Evolutionary conservation across 306 rosid genomes (phyloP).

Genomic region (Ormosia semicastrata): DNA sequence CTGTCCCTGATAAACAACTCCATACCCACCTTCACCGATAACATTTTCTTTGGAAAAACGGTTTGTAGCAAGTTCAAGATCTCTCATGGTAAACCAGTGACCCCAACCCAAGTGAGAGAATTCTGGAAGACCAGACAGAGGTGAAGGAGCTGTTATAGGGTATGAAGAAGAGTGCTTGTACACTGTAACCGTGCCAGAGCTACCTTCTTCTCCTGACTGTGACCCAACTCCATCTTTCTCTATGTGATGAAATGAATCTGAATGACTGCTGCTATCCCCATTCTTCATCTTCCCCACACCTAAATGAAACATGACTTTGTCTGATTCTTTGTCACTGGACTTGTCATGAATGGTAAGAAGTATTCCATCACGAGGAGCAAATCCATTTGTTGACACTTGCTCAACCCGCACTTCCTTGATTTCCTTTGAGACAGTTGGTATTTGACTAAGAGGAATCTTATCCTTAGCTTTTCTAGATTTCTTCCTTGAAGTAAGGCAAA

Average conservation of each 20-base stretch:
- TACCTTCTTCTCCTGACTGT: constrained; percentile 78
- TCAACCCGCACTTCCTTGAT: constrained; percentile 86
- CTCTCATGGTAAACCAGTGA: constrained; percentile 95
- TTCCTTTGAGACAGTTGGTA: constrained; percentile 88
- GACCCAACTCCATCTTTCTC: constrained; percentile 64
- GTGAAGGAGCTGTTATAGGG: constrained; percentile 83
- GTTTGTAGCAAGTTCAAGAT: constrained; percentile 84
- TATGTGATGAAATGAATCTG: constrained; percentile 66
- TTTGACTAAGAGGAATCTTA: constrained; percentile 59
- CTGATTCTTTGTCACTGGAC: constrained; percentile 73
- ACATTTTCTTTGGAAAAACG: constrained; percentile 78
- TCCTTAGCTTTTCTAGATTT: constrained; percentile 60
- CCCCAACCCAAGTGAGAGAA: constrained; percentile 99
- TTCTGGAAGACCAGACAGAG: constrained; percentile 78
- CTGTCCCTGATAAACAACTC: constrained; percentile 79
- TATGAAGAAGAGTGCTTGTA: constrained; percentile 63
- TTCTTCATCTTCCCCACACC: constrained; percentile 64
- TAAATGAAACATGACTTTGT: constrained; percentile 76
- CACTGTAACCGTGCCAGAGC: constrained; percentile 59
- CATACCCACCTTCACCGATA: constrained; percentile 97
- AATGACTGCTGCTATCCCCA: constrained; percentile 63
- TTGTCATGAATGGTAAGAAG: constrained; percentile 83
- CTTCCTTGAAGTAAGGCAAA: constrained; percentile 75
- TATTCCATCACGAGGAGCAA: constrained; percentile 79
- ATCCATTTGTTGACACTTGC: constrained; percentile 66